Percentiles rank a stretch among this genome's conserved stretches.
These are phyloP conservation scores for Tolypocladium ophioglossoides DNA, from an alignment of 2,329 filamentous ascomycete species.

Conservation along the genomic window DNA sequence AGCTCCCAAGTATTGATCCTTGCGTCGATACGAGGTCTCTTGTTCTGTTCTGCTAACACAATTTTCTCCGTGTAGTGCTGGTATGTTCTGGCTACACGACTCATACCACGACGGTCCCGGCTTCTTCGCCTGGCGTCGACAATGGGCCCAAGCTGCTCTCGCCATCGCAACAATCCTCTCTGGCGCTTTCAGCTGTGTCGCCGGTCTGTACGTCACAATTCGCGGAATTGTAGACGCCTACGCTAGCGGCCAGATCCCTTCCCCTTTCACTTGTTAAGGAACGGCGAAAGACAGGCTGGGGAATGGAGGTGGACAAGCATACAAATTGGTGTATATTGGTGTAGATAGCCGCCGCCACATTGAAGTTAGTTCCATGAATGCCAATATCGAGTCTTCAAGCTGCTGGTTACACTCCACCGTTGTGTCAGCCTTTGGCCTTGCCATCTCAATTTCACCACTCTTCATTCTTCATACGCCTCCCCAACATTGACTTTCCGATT, in stretches of 20 bases:
- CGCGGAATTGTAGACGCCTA: constrained; percentile 16
- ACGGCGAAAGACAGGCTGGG: no score
- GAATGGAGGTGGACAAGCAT: no score
- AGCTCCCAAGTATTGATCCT: not conserved
- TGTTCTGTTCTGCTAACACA: not conserved
- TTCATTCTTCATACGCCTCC: no score
- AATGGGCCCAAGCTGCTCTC: constrained; percentile 26
- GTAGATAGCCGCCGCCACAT: no score
- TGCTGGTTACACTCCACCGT: no score
- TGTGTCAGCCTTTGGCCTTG: no score
- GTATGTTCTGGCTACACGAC: constrained; percentile 41
- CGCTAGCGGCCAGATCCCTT: constrained; percentile 4
- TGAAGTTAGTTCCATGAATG: no score
- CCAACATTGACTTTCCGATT: no score
- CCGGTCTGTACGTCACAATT: constrained; percentile 38
- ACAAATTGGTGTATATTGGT: no score
- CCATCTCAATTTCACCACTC: no score
- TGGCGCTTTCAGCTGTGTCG: constrained; percentile 37
- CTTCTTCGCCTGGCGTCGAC: constrained; percentile 22
- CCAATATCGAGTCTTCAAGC: no score
- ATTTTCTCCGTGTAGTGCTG: constrained; percentile 16
- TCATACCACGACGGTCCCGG: constrained; percentile 31
- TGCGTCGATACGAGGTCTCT: not conserved
- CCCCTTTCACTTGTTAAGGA: constrained; percentile 6
- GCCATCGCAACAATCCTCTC: constrained; percentile 30